Evolutionary conservation across 495 filamentous ascomycete species (phyloP).

Genomic region (Neurospora sp.): DNA sequence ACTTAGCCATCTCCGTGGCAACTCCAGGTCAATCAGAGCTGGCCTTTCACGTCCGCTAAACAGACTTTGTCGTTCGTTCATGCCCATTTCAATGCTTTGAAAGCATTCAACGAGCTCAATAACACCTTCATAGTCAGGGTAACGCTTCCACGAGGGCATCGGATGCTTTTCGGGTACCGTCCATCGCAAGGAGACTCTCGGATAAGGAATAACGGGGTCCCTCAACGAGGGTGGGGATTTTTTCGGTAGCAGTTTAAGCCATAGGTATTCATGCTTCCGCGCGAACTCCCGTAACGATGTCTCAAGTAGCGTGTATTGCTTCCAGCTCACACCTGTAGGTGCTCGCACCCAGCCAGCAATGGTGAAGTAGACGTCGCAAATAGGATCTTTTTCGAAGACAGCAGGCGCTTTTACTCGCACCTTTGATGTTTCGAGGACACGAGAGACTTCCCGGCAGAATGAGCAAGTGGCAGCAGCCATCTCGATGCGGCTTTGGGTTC

Average conservation of each 20-base stretch:
- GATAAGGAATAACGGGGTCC: not conserved
- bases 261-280: not conserved
- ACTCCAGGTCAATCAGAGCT: not conserved
- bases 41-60: not conserved
- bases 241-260: too few species aligned
- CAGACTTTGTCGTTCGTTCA: not conserved
- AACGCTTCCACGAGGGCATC: not conserved
- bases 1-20: not conserved
- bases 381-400: not conserved
- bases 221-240: too few species aligned
- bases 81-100: not conserved
- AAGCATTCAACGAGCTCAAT: not conserved
- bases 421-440: not conserved
- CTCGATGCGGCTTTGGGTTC: not conserved
- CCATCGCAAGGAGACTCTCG: not conserved
- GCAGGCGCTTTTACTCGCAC: not conserved
- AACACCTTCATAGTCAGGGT: not conserved
- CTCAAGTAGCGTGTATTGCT: not conserved
- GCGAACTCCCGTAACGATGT: not conserved
- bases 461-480: not conserved
- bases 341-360: accelerated
- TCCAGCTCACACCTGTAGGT: not conserved
- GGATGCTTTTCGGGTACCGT: not conserved
- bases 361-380: not conserved
- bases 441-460: not conserved